Conservation (phyloP, 2,329 filamentous ascomycete species). For the Byssochlamys sp. region DNA sequence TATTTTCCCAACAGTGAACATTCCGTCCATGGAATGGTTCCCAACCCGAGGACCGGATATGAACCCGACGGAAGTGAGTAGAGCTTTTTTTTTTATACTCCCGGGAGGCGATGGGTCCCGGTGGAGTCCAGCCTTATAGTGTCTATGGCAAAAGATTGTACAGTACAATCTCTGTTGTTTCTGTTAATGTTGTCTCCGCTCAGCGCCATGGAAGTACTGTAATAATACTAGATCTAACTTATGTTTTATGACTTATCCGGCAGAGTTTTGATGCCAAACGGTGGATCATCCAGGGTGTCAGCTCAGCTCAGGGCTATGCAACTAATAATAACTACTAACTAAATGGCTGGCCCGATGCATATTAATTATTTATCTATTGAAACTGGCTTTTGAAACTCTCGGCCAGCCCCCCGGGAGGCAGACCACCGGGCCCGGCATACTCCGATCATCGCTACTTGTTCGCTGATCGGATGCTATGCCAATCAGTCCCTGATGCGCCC, state of each 20-base stretch:
- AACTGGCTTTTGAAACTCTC: not conserved
- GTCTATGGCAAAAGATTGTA: too few species aligned
- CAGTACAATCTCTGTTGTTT: not conserved
- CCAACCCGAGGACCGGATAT: not conserved
- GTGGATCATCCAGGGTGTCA: not conserved
- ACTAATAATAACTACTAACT: not conserved
- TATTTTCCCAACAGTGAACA: not conserved
- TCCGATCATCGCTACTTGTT: not conserved
- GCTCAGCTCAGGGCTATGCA: not conserved
- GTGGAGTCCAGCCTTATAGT: not conserved
- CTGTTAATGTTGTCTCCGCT: not conserved
- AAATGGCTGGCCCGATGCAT: not conserved
- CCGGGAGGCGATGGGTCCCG: not conserved
- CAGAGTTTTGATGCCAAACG: not conserved
- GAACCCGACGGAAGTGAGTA: not conserved
- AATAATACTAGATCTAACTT: too few species aligned
- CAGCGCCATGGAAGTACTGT: not conserved
- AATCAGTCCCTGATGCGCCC: conserved; percentile 1
- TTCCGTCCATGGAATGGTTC: not conserved
- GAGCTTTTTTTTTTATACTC: not conserved
- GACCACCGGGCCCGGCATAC: not conserved
- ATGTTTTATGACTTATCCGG: not conserved
- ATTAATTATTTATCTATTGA: not conserved
- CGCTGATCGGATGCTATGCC: not conserved
- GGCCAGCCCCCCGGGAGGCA: not conserved